A percentile compares a stretch with the other conserved stretches of the same genome.
Conservation (phyloP, 805 yeast genomes). For the Lipomyces yamanashiensis region DNA sequence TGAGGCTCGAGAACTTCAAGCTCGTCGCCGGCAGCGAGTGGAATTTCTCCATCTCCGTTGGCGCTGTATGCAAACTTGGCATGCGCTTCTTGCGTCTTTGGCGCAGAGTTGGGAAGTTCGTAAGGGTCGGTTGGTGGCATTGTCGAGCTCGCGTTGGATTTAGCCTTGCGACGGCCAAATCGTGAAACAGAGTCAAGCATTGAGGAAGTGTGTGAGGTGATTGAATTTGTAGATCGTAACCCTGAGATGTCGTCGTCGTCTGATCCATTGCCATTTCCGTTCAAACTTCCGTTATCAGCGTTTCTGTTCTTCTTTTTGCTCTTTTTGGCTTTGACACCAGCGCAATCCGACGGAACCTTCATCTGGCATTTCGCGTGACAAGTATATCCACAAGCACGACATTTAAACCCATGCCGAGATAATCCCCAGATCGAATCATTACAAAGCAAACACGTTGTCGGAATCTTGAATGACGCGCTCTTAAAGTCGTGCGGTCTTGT, state of each 20-base stretch:
- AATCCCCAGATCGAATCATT: slow-evolving; percentile 39
- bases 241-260: slow-evolving; percentile 18
- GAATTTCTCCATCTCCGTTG: slow-evolving; percentile 74
- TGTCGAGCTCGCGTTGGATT: slow-evolving; percentile 19
- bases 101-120: slow-evolving; percentile 12
- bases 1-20: slow-evolving; percentile 67
- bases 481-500: slow-evolving; percentile 42
- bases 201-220: slow-evolving; percentile 30
- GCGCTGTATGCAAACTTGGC: slow-evolving; percentile 72
- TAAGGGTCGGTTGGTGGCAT: slow-evolving; percentile 22
- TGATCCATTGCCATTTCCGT: slow-evolving; percentile 17
- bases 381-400: slow-evolving; percentile 36
- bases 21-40: slow-evolving; percentile 63
- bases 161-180: slow-evolving; percentile 25
- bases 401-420: slow-evolving; percentile 38
- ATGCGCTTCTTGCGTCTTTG: slow-evolving; percentile 44
- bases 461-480: slow-evolving; percentile 40
- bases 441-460: slow-evolving; percentile 39
- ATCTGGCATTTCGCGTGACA: slow-evolving; percentile 41
- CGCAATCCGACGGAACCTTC: slow-evolving; percentile 54
- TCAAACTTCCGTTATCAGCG: slow-evolving; percentile 12
- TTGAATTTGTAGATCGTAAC: slow-evolving; percentile 2
- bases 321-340: slow-evolving; percentile 34
- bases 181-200: slow-evolving; percentile 27
- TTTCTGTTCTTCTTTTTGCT: slow-evolving; percentile 28